Percentiles rank a stretch among this genome's conserved stretches.
phyloP scores from a whole-genome alignment of 73 alveolate species.

The Symbiodinium pilosum region DNA sequence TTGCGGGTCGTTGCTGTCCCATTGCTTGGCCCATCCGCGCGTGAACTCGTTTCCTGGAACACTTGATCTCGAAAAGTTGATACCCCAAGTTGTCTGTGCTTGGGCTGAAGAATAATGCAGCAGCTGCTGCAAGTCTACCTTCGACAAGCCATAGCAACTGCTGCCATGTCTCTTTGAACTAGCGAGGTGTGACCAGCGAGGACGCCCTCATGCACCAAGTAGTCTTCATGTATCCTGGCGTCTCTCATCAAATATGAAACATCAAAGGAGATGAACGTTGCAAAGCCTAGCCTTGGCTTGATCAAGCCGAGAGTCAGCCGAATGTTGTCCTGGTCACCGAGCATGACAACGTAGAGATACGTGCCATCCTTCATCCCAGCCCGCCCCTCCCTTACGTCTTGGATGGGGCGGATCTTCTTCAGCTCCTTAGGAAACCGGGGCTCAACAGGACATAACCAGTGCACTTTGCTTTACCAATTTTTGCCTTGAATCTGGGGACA shows the following conservation, averaged over 20 bases:
- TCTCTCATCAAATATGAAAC: not conserved
- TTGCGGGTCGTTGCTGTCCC: constrained; percentile 82
- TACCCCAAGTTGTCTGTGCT: too few species aligned
- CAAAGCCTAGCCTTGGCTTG: too few species aligned
- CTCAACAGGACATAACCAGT: not conserved
- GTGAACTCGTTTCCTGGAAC: constrained; percentile 54
- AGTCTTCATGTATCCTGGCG: constrained; percentile 38
- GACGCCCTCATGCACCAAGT: constrained; percentile 81
- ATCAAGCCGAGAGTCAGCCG: constrained; percentile 14
- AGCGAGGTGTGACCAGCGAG: constrained; percentile 84
- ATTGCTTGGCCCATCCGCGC: constrained; percentile 81
- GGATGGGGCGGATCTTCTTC: constrained; percentile 49
- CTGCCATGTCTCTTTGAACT: constrained; percentile 25
- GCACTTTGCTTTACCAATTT: not conserved
- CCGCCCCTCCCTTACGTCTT: constrained; percentile 60
- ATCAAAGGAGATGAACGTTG: not conserved
- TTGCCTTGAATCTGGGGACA: not conserved
- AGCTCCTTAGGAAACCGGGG: not conserved
- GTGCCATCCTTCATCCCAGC: constrained; percentile 49
- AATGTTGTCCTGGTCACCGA: constrained; percentile 63
- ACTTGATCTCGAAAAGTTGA: too few species aligned
- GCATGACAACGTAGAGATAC: constrained; percentile 78
- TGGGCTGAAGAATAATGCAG: too few species aligned
- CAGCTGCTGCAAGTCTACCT: too few species aligned
- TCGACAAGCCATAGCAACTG: too few species aligned